Conservation (phyloP, 169 alveolate genomes). For the Cryptosporidium canis region DNA sequence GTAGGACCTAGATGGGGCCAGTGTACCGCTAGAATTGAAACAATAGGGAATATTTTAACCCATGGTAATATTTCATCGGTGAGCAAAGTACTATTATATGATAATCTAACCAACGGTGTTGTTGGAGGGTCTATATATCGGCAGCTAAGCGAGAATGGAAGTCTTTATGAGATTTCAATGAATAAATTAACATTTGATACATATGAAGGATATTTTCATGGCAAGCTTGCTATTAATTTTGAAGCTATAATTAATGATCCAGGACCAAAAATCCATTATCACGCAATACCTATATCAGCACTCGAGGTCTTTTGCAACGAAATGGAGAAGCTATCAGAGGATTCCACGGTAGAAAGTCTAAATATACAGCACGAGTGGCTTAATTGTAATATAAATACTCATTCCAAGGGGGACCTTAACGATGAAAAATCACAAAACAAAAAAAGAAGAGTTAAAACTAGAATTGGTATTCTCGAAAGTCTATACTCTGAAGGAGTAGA, state of each 20-base stretch:
- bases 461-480: constrained; percentile 18
- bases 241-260: constrained; percentile 26
- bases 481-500: constrained; percentile 44
- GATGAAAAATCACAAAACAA: constrained; percentile 8
- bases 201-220: constrained; percentile 37
- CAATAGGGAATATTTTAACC: constrained; percentile 63
- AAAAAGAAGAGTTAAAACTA: constrained; percentile 14
- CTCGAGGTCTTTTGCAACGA: constrained; percentile 12
- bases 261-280: constrained; percentile 18
- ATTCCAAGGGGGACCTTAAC: background rate
- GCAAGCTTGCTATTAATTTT: constrained; percentile 41
- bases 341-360: background rate
- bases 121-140: constrained; percentile 70
- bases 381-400: constrained; percentile 17
- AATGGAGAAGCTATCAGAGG: background rate
- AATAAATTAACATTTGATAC: constrained; percentile 61
- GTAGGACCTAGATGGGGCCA: constrained; percentile 74
- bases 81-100: constrained; percentile 43
- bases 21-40: constrained; percentile 63
- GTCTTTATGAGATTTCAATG: constrained; percentile 47
- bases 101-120: constrained; percentile 51
- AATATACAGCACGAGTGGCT: constrained; percentile 38
- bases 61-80: constrained; percentile 32
- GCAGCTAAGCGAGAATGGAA: constrained; percentile 26
- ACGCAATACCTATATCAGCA: constrained; percentile 57